phyloP scores from a whole-genome alignment of 306 rosid species.

The Casuarina cunninghamiana region DNA sequence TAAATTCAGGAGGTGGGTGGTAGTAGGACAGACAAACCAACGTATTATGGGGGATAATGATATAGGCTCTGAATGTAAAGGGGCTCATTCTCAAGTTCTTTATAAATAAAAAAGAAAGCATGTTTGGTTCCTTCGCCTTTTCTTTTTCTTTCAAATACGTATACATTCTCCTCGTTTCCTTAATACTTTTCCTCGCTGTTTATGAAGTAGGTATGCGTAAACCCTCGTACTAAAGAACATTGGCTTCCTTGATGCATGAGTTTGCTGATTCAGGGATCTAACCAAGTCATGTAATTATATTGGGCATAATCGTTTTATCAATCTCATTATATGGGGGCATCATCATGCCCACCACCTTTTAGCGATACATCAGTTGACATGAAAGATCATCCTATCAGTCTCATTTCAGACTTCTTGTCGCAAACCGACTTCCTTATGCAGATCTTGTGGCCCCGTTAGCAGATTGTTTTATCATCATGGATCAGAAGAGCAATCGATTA shows the following conservation, averaged over 20 bases:
- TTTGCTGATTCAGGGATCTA: not conserved
- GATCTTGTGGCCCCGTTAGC: conserved; percentile 53
- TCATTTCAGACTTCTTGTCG: conserved; percentile 39
- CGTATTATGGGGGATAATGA: not conserved
- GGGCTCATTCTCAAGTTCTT: not conserved
- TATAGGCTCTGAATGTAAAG: not conserved
- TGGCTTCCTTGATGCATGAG: not conserved
- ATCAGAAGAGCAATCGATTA: conserved; percentile 6
- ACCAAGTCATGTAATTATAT: not conserved
- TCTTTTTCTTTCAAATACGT: not conserved
- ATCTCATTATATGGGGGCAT: conserved; percentile 34
- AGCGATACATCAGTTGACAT: conserved; percentile 56
- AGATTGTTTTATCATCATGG: conserved; percentile 1
- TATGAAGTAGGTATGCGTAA: no score
- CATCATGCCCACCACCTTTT: conserved; percentile 34
- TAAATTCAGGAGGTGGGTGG: not conserved
- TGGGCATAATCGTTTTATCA: conserved; percentile 24
- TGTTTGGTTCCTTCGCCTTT: no score
- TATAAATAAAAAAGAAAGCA: no score
- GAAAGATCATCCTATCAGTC: conserved; percentile 43
- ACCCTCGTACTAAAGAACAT: not conserved
- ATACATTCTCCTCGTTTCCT: not conserved
- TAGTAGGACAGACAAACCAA: not conserved
- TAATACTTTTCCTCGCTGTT: not conserved
- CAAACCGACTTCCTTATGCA: conserved; percentile 54